phyloP scores from a whole-genome alignment of 257 asterid species.

The Solanum paucissectum region DNA sequence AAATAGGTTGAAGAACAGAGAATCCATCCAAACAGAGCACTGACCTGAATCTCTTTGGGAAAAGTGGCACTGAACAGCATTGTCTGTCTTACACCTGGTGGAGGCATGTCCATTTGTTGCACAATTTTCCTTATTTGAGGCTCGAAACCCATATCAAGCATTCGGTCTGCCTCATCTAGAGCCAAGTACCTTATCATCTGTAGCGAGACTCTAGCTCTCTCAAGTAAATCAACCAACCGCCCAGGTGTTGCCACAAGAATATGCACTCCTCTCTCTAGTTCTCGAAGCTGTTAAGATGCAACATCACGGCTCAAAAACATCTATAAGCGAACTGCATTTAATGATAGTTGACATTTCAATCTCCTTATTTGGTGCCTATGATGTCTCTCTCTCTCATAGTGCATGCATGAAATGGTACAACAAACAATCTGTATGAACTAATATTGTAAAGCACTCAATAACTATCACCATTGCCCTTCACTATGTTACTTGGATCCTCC shows the following conservation, averaged over 20 bases:
- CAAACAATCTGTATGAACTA: background rate
- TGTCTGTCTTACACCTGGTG: conserved; percentile 78
- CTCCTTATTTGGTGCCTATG: background rate
- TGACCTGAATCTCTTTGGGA: conserved; percentile 94
- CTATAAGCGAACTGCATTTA: background rate
- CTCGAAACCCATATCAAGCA: conserved; percentile 97
- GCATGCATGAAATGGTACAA: background rate
- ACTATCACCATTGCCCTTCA: background rate
- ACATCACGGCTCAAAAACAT: background rate
- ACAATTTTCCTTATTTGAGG: conserved; percentile 98
- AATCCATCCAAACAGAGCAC: background rate
- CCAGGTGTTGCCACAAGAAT: conserved; percentile 98
- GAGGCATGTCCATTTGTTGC: conserved; percentile 98
- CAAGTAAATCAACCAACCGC: conserved; percentile 85
- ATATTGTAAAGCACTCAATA: background rate
- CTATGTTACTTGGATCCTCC: background rate
- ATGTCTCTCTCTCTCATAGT: background rate
- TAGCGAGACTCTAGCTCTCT: conserved; percentile 88
- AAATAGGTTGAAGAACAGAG: background rate
- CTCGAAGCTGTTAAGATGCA: conserved; percentile 58
- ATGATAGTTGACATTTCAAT: background rate
- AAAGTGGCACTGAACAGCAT: conserved; percentile 95
- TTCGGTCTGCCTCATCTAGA: conserved; percentile 92
- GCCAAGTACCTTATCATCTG: conserved; percentile 80
- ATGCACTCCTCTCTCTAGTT: conserved; percentile 89